phyloP scores from a whole-genome alignment of 2,329 filamentous ascomycete genomes.

The Sporothrix protearum region DNA sequence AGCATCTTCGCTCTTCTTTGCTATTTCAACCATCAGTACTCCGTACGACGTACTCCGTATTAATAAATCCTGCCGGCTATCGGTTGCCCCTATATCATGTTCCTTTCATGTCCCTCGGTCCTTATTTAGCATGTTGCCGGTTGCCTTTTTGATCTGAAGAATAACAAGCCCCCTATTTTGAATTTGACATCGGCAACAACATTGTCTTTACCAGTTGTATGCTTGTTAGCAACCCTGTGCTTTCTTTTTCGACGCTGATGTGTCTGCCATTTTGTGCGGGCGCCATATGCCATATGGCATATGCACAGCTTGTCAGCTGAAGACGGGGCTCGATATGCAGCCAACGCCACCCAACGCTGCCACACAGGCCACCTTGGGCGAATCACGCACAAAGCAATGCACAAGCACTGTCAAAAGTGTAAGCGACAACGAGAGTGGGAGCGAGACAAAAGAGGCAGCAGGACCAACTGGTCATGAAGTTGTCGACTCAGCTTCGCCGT shows the following conservation, averaged over 20 bases:
- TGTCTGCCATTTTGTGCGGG: neutral
- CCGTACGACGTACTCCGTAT: too few species aligned
- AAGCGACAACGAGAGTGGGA: neutral
- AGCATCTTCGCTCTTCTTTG: neutral
- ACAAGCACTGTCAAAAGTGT: neutral
- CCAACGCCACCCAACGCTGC: neutral
- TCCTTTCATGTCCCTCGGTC: neutral
- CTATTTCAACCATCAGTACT: conserved; percentile 13
- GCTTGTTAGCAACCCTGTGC: neutral
- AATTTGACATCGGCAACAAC: neutral
- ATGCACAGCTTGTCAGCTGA: conserved; percentile 8
- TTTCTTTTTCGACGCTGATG: neutral
- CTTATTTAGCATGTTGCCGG: neutral
- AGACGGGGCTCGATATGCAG: neutral
- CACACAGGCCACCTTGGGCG: neutral
- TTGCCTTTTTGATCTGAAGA: neutral
- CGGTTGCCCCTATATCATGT: conserved; percentile 2
- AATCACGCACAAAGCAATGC: too few species aligned
- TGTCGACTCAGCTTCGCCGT: neutral
- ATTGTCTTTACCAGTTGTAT: neutral
- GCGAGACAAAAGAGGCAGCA: neutral
- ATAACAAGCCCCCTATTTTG: neutral
- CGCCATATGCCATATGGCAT: conserved; percentile 6
- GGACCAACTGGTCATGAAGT: neutral
- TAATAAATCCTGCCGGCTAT: neutral